Conservation (phyloP, 129 eudicot species). For the Saposhnikovia divaricata region DNA sequence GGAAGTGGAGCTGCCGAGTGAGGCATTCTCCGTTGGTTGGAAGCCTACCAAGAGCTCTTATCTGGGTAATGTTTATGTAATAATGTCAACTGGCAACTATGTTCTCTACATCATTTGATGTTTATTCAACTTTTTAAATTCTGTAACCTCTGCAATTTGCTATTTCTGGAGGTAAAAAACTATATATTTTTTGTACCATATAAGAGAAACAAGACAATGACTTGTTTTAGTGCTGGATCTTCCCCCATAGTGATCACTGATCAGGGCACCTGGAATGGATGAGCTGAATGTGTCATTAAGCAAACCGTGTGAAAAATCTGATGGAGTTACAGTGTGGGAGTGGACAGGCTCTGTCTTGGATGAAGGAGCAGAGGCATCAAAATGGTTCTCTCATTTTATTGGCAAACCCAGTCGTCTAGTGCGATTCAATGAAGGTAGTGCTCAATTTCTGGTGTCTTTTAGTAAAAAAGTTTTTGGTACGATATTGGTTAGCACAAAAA, state of each 20-base stretch:
- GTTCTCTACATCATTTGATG: neutral
- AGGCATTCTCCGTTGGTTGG: slow-evolving; percentile 61
- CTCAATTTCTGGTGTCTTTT: neutral
- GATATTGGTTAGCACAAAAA: neutral
- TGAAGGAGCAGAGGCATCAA: slow-evolving; percentile 64
- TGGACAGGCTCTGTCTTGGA: slow-evolving; percentile 84
- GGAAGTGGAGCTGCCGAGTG: slow-evolving; percentile 58
- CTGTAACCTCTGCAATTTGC: neutral
- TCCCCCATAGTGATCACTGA: slow-evolving; percentile 35
- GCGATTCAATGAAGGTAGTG: slow-evolving; percentile 65
- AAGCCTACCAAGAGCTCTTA: slow-evolving; percentile 43
- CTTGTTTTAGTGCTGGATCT: neutral
- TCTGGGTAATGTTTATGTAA: slow-evolving; percentile 34
- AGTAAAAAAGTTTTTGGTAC: neutral
- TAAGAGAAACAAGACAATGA: neutral
- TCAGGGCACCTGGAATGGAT: slow-evolving; percentile 71
- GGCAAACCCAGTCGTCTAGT: slow-evolving; percentile 70
- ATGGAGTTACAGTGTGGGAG: slow-evolving; percentile 71
- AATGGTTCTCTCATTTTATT: slow-evolving; percentile 63
- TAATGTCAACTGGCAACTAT: neutral
- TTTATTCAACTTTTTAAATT: neutral
- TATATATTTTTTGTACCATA: neutral
- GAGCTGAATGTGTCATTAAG: slow-evolving; percentile 54
- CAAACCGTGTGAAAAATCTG: slow-evolving; percentile 35
- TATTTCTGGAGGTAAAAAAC: neutral